A percentile compares a stretch with the other conserved stretches of the same genome.
Conservation (phyloP, 768 basidiomycete genomes). For the Suillus paluster region DNA sequence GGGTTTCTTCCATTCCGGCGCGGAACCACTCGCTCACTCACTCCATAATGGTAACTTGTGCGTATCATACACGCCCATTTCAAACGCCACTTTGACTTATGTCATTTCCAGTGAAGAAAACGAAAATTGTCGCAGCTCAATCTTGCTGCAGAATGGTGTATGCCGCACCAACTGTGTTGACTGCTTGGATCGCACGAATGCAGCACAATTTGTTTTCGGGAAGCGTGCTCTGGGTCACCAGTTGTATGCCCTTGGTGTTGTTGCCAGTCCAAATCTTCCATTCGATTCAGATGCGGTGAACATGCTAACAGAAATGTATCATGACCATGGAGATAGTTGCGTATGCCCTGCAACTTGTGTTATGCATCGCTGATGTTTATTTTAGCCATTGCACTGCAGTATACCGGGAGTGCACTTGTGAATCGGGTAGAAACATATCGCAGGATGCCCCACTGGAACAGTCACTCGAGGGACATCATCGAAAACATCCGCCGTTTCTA, state of each 20-base stretch:
- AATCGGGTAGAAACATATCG: slow-evolving; percentile 97
- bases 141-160: slow-evolving; percentile 89
- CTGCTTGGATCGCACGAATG: slow-evolving; percentile 95
- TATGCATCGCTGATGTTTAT: slow-evolving; percentile 5
- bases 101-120: slow-evolving; percentile 4
- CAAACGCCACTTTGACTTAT: neutral
- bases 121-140: slow-evolving; percentile 60
- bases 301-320: slow-evolving; percentile 98
- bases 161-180: slow-evolving; percentile 97
- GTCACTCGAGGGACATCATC: slow-evolving; percentile 94
- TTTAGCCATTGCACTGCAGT: slow-evolving; percentile 90
- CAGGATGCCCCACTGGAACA: slow-evolving; percentile 96
- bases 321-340: slow-evolving; percentile 93
- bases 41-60: slow-evolving; percentile 48
- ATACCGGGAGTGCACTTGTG: slow-evolving; percentile 94
- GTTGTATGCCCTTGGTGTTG: slow-evolving; percentile 90
- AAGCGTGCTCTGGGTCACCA: slow-evolving; percentile 95
- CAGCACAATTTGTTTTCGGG: slow-evolving; percentile 95
- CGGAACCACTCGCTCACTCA: slow-evolving; percentile 79
- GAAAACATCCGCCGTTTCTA: slow-evolving; percentile 96
- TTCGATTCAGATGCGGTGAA: slow-evolving; percentile 96
- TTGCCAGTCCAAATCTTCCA: slow-evolving; percentile 80
- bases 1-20: slow-evolving; percentile 93
- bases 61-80: slow-evolving; percentile 10
- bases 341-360: slow-evolving; percentile 28